Evolutionary conservation across 2,329 filamentous ascomycete species (phyloP).

Genomic region (Fusarium kyushuense): DNA sequence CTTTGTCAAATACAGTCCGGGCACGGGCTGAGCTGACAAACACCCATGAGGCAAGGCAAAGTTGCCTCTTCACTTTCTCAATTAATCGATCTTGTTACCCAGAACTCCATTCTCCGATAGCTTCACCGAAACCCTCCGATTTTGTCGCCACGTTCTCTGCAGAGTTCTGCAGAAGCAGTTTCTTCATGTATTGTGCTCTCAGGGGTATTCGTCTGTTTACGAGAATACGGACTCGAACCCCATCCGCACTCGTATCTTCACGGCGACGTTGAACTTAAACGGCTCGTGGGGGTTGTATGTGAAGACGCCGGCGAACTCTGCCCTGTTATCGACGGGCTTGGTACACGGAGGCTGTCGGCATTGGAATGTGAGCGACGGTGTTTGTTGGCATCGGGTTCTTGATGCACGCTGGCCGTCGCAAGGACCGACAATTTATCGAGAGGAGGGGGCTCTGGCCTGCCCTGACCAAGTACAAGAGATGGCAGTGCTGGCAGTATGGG

Average conservation of each 20-base stretch:
- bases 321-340: conserved; percentile 38
- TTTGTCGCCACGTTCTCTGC: neutral
- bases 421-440: conserved; percentile 56
- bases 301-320: conserved; percentile 43
- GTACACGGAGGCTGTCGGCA: conserved; percentile 44
- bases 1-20: neutral
- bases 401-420: conserved; percentile 53
- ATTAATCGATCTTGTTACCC: neutral
- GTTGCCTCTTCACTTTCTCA: conserved; percentile 1
- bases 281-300: conserved; percentile 40
- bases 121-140: neutral
- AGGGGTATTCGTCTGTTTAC: conserved; percentile 4
- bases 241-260: conserved; percentile 41
- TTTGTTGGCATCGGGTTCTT: conserved; percentile 44
- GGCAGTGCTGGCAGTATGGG: conserved; percentile 37
- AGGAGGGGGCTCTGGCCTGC: conserved; percentile 37
- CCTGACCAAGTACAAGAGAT: conserved; percentile 45
- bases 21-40: neutral
- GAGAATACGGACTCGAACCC: conserved; percentile 34
- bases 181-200: conserved; percentile 22
- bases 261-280: conserved; percentile 42
- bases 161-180: neutral
- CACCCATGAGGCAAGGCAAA: conserved; percentile 1
- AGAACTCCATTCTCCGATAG: conserved; percentile 6
- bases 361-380: conserved; percentile 38